These are phyloP conservation scores for Thraustotheca clavata DNA, from an alignment of 352 stramenopile genomes.

Conservation along the genomic window DNA sequence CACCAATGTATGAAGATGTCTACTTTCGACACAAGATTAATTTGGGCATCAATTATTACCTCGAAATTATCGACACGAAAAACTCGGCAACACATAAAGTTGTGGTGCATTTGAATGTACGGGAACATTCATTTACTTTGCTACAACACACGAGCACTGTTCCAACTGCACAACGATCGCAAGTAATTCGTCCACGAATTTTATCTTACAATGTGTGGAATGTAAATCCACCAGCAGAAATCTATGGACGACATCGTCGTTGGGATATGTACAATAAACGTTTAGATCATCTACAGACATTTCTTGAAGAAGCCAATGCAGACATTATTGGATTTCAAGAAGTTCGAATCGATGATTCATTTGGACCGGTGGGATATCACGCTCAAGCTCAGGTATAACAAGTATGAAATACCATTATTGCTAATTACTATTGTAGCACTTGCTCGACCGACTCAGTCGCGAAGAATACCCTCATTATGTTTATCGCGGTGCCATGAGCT, in stretches of 20 bases:
- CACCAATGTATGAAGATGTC: constrained; percentile 26
- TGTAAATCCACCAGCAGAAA: constrained; percentile 66
- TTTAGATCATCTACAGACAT: constrained; percentile 55
- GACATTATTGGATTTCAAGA: constrained; percentile 84
- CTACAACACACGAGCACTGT: constrained; percentile 57
- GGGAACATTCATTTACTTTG: constrained; percentile 55
- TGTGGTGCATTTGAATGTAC: constrained; percentile 51
- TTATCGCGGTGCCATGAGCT: constrained; percentile 82
- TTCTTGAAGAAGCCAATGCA: constrained; percentile 41
- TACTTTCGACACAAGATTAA: constrained; percentile 60
- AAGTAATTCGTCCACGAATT: constrained; percentile 36
- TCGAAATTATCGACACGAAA: constrained; percentile 51
- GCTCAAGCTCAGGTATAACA: constrained; percentile 46
- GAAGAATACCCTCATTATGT: constrained; percentile 64
- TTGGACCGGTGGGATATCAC: constrained; percentile 49
- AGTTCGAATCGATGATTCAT: constrained; percentile 73
- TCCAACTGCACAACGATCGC: not conserved
- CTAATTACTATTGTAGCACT: constrained; percentile 31
- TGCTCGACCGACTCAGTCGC: constrained; percentile 40
- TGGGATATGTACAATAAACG: constrained; percentile 71
- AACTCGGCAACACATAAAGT: constrained; percentile 49
- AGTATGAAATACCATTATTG: not conserved
- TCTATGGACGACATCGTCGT: constrained; percentile 45
- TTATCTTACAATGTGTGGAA: constrained; percentile 88
- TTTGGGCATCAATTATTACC: constrained; percentile 56